Base-by-base conservation (phyloP, 139 green algal genomes). In the Haematococcus lacustris region DNA sequence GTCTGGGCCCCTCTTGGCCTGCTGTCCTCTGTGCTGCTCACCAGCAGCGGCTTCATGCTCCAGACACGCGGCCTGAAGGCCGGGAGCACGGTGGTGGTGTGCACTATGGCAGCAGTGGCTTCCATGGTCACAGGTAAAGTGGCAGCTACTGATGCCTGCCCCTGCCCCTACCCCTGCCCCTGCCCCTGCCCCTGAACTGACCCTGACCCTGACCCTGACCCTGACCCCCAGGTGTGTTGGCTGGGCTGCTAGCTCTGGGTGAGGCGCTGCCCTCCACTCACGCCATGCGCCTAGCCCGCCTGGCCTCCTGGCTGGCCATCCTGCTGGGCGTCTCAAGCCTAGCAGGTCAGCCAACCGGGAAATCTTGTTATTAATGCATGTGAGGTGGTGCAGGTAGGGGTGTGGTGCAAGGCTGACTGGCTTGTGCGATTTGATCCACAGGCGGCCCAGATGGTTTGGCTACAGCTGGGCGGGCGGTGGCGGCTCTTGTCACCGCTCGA, bases 51-150 rank as follows among this genome's bases (percentile, higher is more conserved):
- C 40, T 95, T 95, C 69, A 68, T 93, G 35, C 82, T 94, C 67
- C 76, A 85, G 63, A 97, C 91, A 3, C 65, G 79, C 1, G 92
- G 89, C 21, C 79, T 97, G 30, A 96, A 97, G 78, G 83, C 89
- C 23, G 92, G 92, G 51, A 86, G 86, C 66, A 88, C 83, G 33
- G 81, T 92, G 37, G 77, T 92, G 9, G 90, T 97, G 51, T 95
- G 89, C 76, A 96, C 92, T 2, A 85, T 82, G 59, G 91, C 89
- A 38, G 89, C 91, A 6, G 88, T 92, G 9, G 77, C 87, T 0
- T 84, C 82, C 73, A 97, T 97, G 84, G 75, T 92, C 3, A 82
- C 76, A 25, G 88, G 86, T 59, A 66, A 57, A 34, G 41, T 30
- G 43, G 1, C n/a, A 39, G 23, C 30, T 3, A 0, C 34, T 66